phyloP scores from a whole-genome alignment of 2,329 filamentous ascomycete species.

The Trichoderma asperellum region DNA sequence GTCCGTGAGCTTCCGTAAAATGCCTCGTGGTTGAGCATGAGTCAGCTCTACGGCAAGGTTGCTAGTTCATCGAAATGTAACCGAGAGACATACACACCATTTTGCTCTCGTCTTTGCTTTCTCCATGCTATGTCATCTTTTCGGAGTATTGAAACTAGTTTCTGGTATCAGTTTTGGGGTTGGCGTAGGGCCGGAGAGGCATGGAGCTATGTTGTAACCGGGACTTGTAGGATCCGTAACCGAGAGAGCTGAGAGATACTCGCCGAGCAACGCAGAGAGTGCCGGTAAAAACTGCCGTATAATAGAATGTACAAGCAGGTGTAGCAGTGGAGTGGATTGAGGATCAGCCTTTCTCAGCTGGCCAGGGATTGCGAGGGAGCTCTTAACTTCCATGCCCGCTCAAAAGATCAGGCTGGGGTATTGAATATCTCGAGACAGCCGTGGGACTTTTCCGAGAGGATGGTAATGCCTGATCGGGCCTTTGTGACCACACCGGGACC shows the following conservation, averaged over 20 bases:
- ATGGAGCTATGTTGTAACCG: background rate
- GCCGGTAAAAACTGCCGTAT: background rate
- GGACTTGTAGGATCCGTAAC: background rate
- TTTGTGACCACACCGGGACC: background rate
- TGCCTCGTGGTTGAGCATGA: constrained; percentile 19
- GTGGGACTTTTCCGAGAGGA: background rate
- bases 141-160: background rate
- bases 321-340: background rate
- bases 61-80: constrained; percentile 1
- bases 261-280: background rate
- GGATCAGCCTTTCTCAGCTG: constrained; percentile 18
- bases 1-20: constrained; percentile 20
- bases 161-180: background rate
- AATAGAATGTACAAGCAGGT: background rate
- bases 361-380: constrained; percentile 1
- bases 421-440: background rate
- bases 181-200: background rate
- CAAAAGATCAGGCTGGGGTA: background rate
- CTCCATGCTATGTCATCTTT: background rate
- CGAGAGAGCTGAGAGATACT: background rate
- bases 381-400: background rate
- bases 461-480: background rate
- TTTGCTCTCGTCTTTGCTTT: background rate
- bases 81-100: background rate
- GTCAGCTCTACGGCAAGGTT: background rate